Percentiles rank a stretch among this genome's conserved stretches.
Conservation (phyloP, 257 asterid species). For the Scutellaria baicalensis region DNA sequence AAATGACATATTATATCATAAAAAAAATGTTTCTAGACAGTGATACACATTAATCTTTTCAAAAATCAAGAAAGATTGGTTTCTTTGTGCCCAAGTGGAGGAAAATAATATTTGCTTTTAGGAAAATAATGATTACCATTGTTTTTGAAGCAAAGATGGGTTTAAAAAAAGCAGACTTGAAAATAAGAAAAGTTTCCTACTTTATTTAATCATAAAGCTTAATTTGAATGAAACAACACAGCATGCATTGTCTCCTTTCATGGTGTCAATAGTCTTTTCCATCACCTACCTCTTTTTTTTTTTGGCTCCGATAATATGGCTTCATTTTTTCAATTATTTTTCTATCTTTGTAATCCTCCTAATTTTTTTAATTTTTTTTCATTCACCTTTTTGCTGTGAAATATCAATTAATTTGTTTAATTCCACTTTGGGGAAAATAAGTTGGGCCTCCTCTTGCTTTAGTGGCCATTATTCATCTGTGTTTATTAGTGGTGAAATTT, state of each 20-base stretch:
- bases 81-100: slow-evolving; percentile 17
- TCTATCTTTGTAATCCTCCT: neutral
- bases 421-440: neutral
- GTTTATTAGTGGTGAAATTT: neutral
- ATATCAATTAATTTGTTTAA: neutral
- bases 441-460: neutral
- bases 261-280: slow-evolving; percentile 24
- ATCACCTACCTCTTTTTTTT: slow-evolving; percentile 17
- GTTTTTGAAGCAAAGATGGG: slow-evolving; percentile 28
- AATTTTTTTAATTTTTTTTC: neutral
- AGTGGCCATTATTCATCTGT: slow-evolving; percentile 6
- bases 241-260: slow-evolving; percentile 40
- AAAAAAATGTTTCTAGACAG: too few species aligned
- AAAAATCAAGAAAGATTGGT: too few species aligned
- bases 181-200: neutral
- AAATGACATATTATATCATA: too few species aligned
- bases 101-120: slow-evolving; percentile 12
- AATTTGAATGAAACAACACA: slow-evolving; percentile 26
- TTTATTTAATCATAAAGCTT: slow-evolving; percentile 9
- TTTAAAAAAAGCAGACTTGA: neutral
- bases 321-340: too few species aligned
- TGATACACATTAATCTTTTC: too few species aligned
- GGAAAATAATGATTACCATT: slow-evolving; percentile 27
- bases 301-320: neutral
- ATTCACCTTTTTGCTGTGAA: neutral